Evolutionary conservation across 1,284 basidiomycete species (phyloP).

Genomic region (Moniliophthora roreri): DNA sequence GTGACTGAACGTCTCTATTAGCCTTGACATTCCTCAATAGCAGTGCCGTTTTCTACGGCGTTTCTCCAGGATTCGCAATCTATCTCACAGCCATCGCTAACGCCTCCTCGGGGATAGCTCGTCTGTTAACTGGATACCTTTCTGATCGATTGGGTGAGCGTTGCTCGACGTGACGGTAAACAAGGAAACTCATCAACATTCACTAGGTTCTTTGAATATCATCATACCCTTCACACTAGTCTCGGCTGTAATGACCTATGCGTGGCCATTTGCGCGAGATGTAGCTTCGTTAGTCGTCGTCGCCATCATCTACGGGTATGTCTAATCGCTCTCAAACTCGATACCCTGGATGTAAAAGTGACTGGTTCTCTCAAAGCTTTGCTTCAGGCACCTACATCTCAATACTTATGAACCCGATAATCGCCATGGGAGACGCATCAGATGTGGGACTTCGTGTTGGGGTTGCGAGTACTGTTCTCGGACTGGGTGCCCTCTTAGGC

Average conservation of each 20-base stretch:
- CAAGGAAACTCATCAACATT: not conserved
- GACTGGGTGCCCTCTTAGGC: constrained; percentile 40
- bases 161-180: not conserved
- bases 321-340: not conserved
- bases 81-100: constrained; percentile 10
- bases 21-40: constrained; percentile 10
- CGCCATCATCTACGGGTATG: constrained; percentile 9
- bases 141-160: constrained; percentile 5
- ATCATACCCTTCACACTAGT: constrained; percentile 9
- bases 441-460: constrained; percentile 44
- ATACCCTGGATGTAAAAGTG: not conserved
- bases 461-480: constrained; percentile 38
- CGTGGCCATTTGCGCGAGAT: constrained; percentile 2
- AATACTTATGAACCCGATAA: constrained; percentile 32
- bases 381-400: constrained; percentile 32
- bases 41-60: constrained; percentile 9
- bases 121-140: not conserved
- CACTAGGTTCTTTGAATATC: constrained; percentile 7
- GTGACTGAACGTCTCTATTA: not conserved
- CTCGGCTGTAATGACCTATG: constrained; percentile 1
- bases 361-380: constrained; percentile 12
- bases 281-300: constrained; percentile 1
- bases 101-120: constrained; percentile 2
- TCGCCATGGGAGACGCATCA: constrained; percentile 35
- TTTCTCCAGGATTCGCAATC: constrained; percentile 5